These are phyloP conservation scores for Xylaria sp. DNA, from an alignment of 2,329 filamentous ascomycete genomes.

Conservation along the genomic window DNA sequence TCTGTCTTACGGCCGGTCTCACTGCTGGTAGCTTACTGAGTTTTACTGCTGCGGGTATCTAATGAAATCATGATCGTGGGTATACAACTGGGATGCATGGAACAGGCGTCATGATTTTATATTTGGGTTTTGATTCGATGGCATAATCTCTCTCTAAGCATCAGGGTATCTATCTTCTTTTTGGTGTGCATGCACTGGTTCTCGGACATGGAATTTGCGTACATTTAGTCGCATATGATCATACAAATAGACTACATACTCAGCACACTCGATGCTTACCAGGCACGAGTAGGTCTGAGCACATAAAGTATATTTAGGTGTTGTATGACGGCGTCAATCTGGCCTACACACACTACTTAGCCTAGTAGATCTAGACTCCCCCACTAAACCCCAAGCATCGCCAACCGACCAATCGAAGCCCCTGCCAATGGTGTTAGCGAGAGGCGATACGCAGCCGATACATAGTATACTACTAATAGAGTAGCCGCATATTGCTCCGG, in stretches of 20 bases:
- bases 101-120: constrained; percentile 29
- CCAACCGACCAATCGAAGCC: constrained; percentile 30
- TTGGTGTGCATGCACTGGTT: background rate
- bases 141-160: constrained; percentile 6
- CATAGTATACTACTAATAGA: constrained; percentile 15
- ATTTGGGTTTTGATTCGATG: background rate
- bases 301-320: background rate
- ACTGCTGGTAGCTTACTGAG: constrained; percentile 88
- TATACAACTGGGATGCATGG: constrained; percentile 28
- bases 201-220: background rate
- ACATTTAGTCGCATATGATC: background rate
- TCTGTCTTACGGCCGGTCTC: constrained; percentile 87
- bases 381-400: constrained; percentile 7
- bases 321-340: background rate
- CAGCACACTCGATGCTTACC: background rate
- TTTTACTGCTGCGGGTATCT: constrained; percentile 74
- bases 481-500: constrained; percentile 30
- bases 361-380: constrained; percentile 12
- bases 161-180: constrained; percentile 9
- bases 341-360: background rate
- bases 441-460: constrained; percentile 19
- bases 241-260: background rate
- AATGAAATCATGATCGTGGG: constrained; percentile 42
- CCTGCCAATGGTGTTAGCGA: constrained; percentile 21
- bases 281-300: background rate